These are phyloP conservation scores for Wickerhamomyces canadensis DNA, from an alignment of 805 yeast species.

Conservation along the genomic window DNA sequence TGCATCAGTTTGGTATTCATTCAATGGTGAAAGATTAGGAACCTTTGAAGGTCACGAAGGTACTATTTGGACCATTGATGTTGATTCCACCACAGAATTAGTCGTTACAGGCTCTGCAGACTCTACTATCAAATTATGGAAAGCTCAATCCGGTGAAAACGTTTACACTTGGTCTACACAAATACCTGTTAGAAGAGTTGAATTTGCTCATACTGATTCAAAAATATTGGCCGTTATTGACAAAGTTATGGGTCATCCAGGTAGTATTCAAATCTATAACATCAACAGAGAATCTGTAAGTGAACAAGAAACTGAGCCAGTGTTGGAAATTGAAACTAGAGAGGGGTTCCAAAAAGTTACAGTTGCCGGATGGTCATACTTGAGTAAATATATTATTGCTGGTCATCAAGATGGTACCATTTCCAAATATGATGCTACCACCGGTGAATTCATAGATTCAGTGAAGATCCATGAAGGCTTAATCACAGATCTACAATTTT, in stretches of 20 bases:
- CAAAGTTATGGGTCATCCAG: slow-evolving; percentile 85
- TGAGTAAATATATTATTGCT: slow-evolving; percentile 67
- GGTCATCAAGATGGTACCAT: slow-evolving; percentile 87
- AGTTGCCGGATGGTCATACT: slow-evolving; percentile 84
- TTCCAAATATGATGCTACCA: slow-evolving; percentile 69
- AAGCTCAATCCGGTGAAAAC: slow-evolving; percentile 69
- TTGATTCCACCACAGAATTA: slow-evolving; percentile 60
- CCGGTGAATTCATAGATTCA: slow-evolving; percentile 63
- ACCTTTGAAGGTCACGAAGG: slow-evolving; percentile 87
- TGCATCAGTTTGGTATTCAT: slow-evolving; percentile 90
- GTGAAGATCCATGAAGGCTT: slow-evolving; percentile 67
- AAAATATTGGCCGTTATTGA: slow-evolving; percentile 76
- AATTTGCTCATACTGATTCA: slow-evolving; percentile 69
- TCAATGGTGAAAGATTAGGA: slow-evolving; percentile 95
- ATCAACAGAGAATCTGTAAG: slow-evolving; percentile 45
- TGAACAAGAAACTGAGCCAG: slow-evolving; percentile 49
- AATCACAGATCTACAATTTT: slow-evolving; percentile 86
- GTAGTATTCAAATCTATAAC: slow-evolving; percentile 66
- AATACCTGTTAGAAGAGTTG: slow-evolving; percentile 89
- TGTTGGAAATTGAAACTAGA: slow-evolving; percentile 52
- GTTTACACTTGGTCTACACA: slow-evolving; percentile 66
- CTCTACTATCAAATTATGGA: slow-evolving; percentile 80
- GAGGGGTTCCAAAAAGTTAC: slow-evolving; percentile 59
- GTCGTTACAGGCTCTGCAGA: slow-evolving; percentile 92
- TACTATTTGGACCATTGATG: slow-evolving; percentile 92